A percentile compares a stretch with the other conserved stretches of the same genome.
Evolutionary conservation across 208 protist species (phyloP).

Genomic region (Leptomonas pyrrhocoris): DNA sequence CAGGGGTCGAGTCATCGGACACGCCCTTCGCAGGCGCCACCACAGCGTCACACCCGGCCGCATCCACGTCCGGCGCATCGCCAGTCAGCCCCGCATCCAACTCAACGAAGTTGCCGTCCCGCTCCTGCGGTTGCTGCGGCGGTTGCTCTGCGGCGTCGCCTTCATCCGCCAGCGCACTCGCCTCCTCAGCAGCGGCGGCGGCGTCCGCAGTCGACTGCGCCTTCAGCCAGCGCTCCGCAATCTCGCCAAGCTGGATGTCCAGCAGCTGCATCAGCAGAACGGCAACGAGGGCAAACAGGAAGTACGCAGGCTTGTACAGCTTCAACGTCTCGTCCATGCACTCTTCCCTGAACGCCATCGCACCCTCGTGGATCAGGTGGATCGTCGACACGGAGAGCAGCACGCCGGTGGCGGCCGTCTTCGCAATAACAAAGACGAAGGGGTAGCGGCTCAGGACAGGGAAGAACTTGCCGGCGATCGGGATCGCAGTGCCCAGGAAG

Average conservation of each 20-base stretch:
- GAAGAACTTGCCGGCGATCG: constrained; percentile 56
- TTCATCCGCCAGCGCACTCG: not conserved
- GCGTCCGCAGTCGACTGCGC: not conserved
- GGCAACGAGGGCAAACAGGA: constrained; percentile 60
- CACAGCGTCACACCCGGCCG: not conserved
- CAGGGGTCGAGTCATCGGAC: not conserved
- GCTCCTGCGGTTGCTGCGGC: not conserved
- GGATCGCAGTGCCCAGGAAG: constrained; percentile 44
- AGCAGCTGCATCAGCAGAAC: constrained; percentile 64
- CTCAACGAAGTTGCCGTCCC: not conserved
- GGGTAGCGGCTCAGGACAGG: constrained; percentile 39
- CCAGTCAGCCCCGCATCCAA: not conserved
- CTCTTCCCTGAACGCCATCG: constrained; percentile 36
- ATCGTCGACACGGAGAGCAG: constrained; percentile 61
- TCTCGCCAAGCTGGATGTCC: constrained; percentile 46
- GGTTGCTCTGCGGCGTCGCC: constrained; percentile 2
- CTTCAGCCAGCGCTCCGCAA: constrained; percentile 46
- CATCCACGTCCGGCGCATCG: not conserved
- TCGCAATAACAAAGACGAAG: constrained; percentile 53
- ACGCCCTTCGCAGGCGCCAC: not conserved
- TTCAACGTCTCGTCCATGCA: constrained; percentile 42
- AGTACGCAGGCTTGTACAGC: constrained; percentile 46
- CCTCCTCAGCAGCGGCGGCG: not conserved
- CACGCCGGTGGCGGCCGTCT: constrained; percentile 61
- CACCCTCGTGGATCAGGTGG: constrained; percentile 58